A percentile compares a stretch with the other conserved stretches of the same genome.
Evolutionary conservation across 2,329 filamentous ascomycete species (phyloP).

Genomic region (Aureobasidium sp.): DNA sequence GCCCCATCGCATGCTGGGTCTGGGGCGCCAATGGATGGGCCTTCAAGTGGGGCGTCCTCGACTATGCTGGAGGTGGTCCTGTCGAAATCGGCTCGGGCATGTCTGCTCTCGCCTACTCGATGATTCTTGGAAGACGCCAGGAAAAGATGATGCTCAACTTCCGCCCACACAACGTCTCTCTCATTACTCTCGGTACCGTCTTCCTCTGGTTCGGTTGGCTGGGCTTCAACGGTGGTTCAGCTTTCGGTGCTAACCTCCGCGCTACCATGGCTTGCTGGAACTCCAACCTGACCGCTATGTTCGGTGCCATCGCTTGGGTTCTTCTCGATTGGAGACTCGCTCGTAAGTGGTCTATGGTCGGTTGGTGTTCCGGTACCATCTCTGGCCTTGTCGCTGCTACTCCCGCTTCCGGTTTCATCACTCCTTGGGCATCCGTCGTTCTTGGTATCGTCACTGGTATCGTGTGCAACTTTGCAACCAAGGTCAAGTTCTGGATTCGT

Average conservation of each 20-base stretch:
- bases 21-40: conserved; percentile 96
- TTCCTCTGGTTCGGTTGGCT: conserved; percentile 99
- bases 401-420: conserved; percentile 71
- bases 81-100: conserved; percentile 95
- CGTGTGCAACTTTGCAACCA: conserved; percentile 77
- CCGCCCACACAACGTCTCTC: conserved; percentile 95
- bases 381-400: conserved; percentile 83
- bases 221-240: conserved; percentile 83
- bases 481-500: conserved; percentile 66
- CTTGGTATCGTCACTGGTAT: conserved; percentile 55
- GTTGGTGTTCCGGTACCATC: conserved; percentile 85
- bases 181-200: conserved; percentile 91
- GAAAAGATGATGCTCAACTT: conserved; percentile 99
- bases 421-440: conserved; percentile 53
- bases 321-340: conserved; percentile 91
- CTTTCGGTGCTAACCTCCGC: conserved; percentile 63
- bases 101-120: conserved; percentile 88
- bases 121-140: conserved; percentile 90
- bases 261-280: conserved; percentile 98
- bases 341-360: conserved; percentile 89
- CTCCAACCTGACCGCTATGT: conserved; percentile 86
- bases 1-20: conserved; percentile 90
- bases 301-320: conserved; percentile 87
- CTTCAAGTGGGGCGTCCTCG: conserved; percentile 81
- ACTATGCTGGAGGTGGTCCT: conserved; percentile 92